Evolutionary conservation across 192 early-diverging fungal species (phyloP), one percentile per base, ranked within the genome.

Genomic region (Cetraspora pellucida): DNA sequence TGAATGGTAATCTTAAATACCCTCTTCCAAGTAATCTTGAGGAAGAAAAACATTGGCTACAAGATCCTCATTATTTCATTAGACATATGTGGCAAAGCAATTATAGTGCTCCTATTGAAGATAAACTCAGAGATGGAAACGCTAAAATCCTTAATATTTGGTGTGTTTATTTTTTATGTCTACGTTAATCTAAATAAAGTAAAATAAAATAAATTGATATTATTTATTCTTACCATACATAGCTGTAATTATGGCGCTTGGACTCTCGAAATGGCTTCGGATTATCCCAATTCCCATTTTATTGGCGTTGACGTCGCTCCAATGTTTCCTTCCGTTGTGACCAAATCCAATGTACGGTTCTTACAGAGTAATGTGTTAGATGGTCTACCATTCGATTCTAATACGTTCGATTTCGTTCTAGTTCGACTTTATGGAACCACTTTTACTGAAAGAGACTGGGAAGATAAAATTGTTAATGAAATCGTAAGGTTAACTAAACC

Each of bases 361-460:
- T 2, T 47, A 21, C 14, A 10, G 21, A 14, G 19, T 27, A 71
- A 54, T 54, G 10, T 69, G 0, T 3, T 54, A 10, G 28, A 27
- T 8, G n/a, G 25, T 10, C 27, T 71, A 7, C 69, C 69, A 0
- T 71, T 52, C 50, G 69, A 50, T 16, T 45, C 47, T 27, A 54
- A 71, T 49, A 28, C 49, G 19, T 71, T 71, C 50, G 69, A 71
- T 31, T 49, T 37, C 47, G 47, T 71, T 3, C 47, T 27, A 10
- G 25, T 46, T 6, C 23, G 46, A 49, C 14, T 37, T 21, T 23
- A 30, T 1, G 31, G 28, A 3, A 16, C 6, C 2, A 16, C 25
- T 0, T 65, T 65, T 7, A 31, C 30, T 0, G 37, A 65, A 21
- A n/a, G n/a, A 2, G 63, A 65, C 1, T 65, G 59, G 59, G 11